A percentile compares a stretch with the other conserved stretches of the same genome.
Evolutionary conservation across 768 basidiomycete genomes (phyloP).

Genomic region (Xerocomellus intermedius): DNA sequence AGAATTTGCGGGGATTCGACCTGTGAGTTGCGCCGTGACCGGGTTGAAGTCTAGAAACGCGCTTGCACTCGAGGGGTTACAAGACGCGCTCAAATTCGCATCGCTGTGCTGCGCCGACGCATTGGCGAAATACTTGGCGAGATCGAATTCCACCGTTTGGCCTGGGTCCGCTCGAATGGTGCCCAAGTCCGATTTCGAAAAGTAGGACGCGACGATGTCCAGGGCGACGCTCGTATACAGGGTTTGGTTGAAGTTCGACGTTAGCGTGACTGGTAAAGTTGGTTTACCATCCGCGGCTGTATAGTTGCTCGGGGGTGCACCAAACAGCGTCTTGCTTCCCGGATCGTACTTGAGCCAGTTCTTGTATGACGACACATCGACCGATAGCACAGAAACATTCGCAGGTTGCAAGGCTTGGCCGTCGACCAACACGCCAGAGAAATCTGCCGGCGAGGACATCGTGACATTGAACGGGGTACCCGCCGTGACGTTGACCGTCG

Average conservation of each 20-base stretch:
- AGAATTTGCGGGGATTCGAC: slow-evolving; percentile 52
- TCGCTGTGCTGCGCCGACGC: slow-evolving; percentile 38
- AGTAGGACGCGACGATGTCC: slow-evolving; percentile 70
- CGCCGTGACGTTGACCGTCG: slow-evolving; percentile 70
- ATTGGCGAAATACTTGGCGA: slow-evolving; percentile 58
- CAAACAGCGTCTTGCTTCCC: slow-evolving; percentile 55
- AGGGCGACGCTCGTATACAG: slow-evolving; percentile 63
- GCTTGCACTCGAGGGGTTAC: slow-evolving; percentile 47
- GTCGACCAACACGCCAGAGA: slow-evolving; percentile 62
- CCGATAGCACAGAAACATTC: slow-evolving; percentile 54
- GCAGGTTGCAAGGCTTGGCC: slow-evolving; percentile 52
- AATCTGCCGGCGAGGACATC: slow-evolving; percentile 55
- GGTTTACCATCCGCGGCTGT: slow-evolving; percentile 34
- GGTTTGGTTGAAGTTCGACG: slow-evolving; percentile 65
- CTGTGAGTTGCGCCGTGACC: slow-evolving; percentile 45
- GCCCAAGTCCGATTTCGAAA: slow-evolving; percentile 56
- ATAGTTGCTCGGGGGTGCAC: slow-evolving; percentile 53
- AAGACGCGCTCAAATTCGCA: slow-evolving; percentile 53
- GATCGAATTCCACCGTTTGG: slow-evolving; percentile 48
- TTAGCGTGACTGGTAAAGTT: slow-evolving; percentile 59
- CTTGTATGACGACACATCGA: slow-evolving; percentile 58
- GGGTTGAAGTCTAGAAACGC: slow-evolving; percentile 56
- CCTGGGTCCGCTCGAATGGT: slow-evolving; percentile 54
- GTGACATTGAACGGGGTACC: slow-evolving; percentile 51
- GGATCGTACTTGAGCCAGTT: slow-evolving; percentile 64